Conservation (phyloP, 352 stramenopile species). For the Globisporangium lucens region DNA sequence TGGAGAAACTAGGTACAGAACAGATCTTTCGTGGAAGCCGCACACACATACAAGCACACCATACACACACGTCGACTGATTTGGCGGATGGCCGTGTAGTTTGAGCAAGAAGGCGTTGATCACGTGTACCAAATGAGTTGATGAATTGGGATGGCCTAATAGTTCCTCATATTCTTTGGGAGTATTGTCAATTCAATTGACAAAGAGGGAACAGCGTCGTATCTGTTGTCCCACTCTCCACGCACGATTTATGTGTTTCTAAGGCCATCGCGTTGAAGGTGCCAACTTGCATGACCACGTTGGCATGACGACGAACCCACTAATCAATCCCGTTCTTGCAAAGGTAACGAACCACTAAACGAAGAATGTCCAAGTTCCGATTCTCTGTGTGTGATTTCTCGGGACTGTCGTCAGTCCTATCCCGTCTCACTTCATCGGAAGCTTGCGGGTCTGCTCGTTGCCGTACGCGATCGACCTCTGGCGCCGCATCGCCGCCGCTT, state of each 20-base stretch:
- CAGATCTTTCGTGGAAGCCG: too few relatives aligned
- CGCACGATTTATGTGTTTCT: not conserved
- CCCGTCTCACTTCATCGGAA: not conserved
- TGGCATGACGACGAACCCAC: not conserved
- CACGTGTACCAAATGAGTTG: too few relatives aligned
- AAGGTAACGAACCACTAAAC: not conserved
- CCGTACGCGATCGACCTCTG: slow-evolving; percentile 10
- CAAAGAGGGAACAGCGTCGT: not conserved
- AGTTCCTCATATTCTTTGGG: too few relatives aligned
- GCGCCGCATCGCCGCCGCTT: not conserved
- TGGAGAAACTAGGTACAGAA: too few relatives aligned
- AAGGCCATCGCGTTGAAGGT: not conserved
- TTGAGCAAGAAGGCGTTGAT: too few relatives aligned
- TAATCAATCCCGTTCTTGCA: not conserved
- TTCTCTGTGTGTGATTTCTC: not conserved
- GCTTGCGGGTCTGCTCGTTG: slow-evolving; percentile 13
- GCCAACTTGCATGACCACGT: not conserved
- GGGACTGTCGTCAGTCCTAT: not conserved
- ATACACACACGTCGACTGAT: too few relatives aligned
- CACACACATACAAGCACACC: too few relatives aligned
- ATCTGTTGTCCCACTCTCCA: not conserved
- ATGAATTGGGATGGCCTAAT: too few relatives aligned
- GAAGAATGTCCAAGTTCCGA: not conserved
- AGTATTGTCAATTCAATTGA: not conserved
- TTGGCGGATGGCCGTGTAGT: too few relatives aligned